Evolutionary conservation across 257 asterid genomes (phyloP).

Genomic region (Solanum sitiens): DNA sequence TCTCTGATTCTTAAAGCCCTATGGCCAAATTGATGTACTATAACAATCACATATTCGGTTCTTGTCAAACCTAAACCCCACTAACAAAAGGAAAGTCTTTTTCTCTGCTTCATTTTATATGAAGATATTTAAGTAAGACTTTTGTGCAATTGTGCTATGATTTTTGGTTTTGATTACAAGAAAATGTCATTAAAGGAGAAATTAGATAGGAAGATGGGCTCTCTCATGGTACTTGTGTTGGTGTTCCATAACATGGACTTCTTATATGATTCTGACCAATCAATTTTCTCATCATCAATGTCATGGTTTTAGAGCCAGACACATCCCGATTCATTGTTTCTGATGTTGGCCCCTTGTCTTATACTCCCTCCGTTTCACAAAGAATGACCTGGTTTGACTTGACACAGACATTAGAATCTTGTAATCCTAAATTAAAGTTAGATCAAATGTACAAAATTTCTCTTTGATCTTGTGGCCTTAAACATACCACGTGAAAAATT

Average conservation of each 20-base stretch:
- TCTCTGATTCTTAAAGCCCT: not conserved
- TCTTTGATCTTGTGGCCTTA: too few species aligned
- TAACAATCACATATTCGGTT: not conserved
- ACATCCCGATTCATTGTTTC: not conserved
- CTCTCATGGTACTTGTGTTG: not conserved
- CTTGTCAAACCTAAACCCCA: not conserved
- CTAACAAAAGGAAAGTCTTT: not conserved
- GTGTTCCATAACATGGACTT: not conserved
- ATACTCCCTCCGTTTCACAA: accelerated
- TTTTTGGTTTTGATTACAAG: not conserved
- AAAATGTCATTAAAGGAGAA: not conserved
- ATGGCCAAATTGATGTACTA: not conserved
- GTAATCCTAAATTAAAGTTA: too few species aligned
- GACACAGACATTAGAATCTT: too few species aligned
- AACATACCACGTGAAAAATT: too few species aligned
- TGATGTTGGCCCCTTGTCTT: not conserved
- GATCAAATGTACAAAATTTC: too few species aligned
- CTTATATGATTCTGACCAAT: not conserved
- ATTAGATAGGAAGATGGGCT: not conserved
- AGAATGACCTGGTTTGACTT: too few species aligned
- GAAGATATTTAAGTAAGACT: not conserved
- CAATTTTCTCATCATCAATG: not conserved
- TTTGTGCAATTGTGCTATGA: not conserved
- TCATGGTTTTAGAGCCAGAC: not conserved
- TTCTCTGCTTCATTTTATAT: not conserved